Evolutionary conservation across 2,329 filamentous ascomycete species (phyloP), one percentile per base, ranked within the genome.

Genomic region (Claviceps lovelessii): DNA sequence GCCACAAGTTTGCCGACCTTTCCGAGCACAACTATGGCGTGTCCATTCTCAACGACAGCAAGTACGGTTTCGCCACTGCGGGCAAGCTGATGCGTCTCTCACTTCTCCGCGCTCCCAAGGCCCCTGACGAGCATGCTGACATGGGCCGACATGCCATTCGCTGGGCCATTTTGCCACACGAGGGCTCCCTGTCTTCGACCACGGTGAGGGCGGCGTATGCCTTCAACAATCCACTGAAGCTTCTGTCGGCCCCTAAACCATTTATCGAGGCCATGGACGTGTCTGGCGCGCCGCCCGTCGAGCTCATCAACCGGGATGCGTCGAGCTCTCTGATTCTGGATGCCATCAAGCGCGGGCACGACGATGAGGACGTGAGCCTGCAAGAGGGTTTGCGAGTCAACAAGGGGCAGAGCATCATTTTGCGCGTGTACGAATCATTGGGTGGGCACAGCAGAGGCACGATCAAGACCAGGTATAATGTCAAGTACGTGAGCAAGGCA

Each of bases 41-140:
- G 8, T 91, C 88, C 2, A 87, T 97, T 58, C 78, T 97, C 56
- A 97, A 97, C 65, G 90, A 97, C 69, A 88, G 84, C 72, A 96
- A 96, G 69, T 97, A 95, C 66, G 91, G 91, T 19, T 97, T 97
- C 66, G 91, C 91, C 28, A 95, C 90, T 15, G 82, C 80, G 49
- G 91, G 91, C 47, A 93, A 86, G 65, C 69, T 90, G 54, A 97
- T 97, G 91, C 83, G 91, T 5, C 76, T 97, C 10, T 90, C 85
- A 15, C 77, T 97, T 23, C 78, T 96, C 19, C 84, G 91, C 45
- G 84, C 90, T 6, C 87, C 91, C 28, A 97, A 97, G 67, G 90
- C 91, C 0, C 91, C 91, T 0, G 91, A 97, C 67, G 90, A 83
- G 6, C 85, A 95, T 63, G 91, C 91, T 45, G 91, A 97, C 67